Conservation (phyloP, 805 yeast genomes). For the Yamadazyma nakazawae region DNA sequence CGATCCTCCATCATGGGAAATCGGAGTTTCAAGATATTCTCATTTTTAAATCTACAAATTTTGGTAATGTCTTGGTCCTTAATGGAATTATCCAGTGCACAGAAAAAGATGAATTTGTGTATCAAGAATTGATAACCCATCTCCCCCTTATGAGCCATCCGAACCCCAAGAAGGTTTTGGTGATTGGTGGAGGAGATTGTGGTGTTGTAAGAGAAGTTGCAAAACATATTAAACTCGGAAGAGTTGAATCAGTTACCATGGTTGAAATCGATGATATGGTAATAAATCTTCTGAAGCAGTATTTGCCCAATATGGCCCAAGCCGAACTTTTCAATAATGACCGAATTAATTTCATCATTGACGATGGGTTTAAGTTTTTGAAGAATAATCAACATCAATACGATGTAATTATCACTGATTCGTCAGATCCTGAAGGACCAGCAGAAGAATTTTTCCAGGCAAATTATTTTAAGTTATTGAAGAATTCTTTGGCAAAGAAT, state of each 20-base stretch:
- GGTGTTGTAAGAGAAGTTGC: conserved; percentile 88
- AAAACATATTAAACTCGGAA: conserved; percentile 54
- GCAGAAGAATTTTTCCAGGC: conserved; percentile 85
- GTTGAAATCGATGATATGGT: conserved; percentile 91
- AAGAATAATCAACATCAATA: conserved; percentile 43
- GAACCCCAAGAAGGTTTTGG: conserved; percentile 70
- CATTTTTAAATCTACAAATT: conserved; percentile 69
- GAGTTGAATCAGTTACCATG: conserved; percentile 62
- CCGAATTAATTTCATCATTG: conserved; percentile 62
- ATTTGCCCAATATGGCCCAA: conserved; percentile 72
- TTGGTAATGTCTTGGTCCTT: conserved; percentile 84
- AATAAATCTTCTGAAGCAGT: conserved; percentile 65
- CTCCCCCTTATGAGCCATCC: conserved; percentile 77
- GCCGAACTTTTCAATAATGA: conserved; percentile 45
- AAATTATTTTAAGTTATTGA: conserved; percentile 67
- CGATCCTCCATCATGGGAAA: conserved; percentile 61
- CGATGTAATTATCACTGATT: conserved; percentile 87
- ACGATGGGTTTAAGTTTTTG: conserved; percentile 82
- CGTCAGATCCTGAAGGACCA: conserved; percentile 95
- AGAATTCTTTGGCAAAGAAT: conserved; percentile 56
- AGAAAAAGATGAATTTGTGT: conserved; percentile 89
- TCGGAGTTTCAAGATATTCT: conserved; percentile 80
- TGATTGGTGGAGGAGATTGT: conserved; percentile 96
- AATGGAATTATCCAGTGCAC: conserved; percentile 92
- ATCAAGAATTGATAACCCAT: conserved; percentile 89